Percentiles rank a stretch among this genome's conserved stretches.
These are phyloP conservation scores for Brasenia schreberi DNA, from an alignment of 164 flowering plant species.

Conservation along the genomic window DNA sequence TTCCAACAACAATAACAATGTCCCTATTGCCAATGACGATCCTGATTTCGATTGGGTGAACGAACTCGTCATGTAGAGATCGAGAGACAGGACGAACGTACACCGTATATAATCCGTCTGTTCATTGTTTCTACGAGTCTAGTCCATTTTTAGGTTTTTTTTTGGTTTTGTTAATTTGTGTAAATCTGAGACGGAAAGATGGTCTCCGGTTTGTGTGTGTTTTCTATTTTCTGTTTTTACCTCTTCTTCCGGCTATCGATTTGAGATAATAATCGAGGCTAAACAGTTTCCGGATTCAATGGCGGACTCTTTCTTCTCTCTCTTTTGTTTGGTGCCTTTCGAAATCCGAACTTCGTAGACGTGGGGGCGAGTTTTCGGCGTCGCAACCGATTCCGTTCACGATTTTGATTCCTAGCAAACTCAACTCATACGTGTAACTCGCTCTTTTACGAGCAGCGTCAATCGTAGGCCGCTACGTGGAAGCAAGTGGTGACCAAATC, in stretches of 20 bases:
- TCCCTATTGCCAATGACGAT: neutral
- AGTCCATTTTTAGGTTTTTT: neutral
- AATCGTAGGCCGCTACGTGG: too few species aligned
- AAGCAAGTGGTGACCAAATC: neutral
- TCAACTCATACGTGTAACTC: too few species aligned
- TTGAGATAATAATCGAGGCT: neutral
- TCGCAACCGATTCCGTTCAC: neutral
- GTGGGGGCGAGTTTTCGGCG: neutral
- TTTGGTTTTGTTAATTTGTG: neutral
- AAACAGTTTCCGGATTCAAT: too few species aligned
- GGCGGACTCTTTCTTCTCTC: neutral
- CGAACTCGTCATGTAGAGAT: constrained; percentile 7
- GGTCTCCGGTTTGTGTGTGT: neutral
- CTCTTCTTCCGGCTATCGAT: neutral
- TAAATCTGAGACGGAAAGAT: neutral
- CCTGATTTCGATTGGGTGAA: constrained; percentile 12
- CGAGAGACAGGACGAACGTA: neutral
- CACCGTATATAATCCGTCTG: neutral
- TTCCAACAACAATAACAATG: neutral
- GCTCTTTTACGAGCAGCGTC: too few species aligned
- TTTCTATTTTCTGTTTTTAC: neutral
- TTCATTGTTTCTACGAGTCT: neutral
- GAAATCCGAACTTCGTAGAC: neutral
- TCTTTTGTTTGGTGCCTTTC: too few species aligned
- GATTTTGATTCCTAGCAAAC: neutral